Evolutionary conservation across 352 stramenopile species (phyloP), one percentile per base, ranked within the genome.

Genomic region (Phytophthora multivora): DNA sequence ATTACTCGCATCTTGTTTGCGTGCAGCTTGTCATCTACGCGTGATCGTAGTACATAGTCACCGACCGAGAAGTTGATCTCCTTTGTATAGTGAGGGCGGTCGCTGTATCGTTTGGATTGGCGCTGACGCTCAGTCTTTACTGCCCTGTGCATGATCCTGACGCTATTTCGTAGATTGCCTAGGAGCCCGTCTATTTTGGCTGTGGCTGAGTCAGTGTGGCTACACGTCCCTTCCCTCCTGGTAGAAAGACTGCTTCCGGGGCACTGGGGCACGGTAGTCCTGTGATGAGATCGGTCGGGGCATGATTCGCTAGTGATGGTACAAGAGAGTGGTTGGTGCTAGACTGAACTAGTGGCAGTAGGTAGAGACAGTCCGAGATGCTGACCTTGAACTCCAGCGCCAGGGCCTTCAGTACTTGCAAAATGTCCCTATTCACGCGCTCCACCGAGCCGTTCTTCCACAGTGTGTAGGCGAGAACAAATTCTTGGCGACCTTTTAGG

Each of bases 21-120:
- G n/a, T 69, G 52, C 56, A 28, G 18, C 10, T 56, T 56, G 8
- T 56, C 49, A 19, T 56, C 23, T 8, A 56, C 49, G 5, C 38
- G 39, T 41, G 69, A 75, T 8, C 57, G 30, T 1, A 77, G 23
- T 6, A 79, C 63, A 46, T 68, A 75, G 19, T 75, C 69, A 15
- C 65, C 61, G 1, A 64, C 59, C 1, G 30, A 47, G 31, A 75
- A 73, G 12, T 69, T 67, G 13, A 49, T 30, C 12, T 26, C 0
- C 10, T 39, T 25, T 1, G 15, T 26, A 7, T 72, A 28, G 5
- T 66, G 53, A 0, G 13, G 25, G 28, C 65, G 56, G 0, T 1
- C 46, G 16, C 42, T 23, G 6, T 43, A 50, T 10, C 43, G 9
- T 5, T 28, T 3, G 15, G 23, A 40, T 33, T 65, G 58, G 10